A percentile compares a stretch with the other conserved stretches of the same genome.
These are phyloP conservation scores for Fusarium agapanthi DNA, from an alignment of 2,329 filamentous ascomycete species.

Conservation along the genomic window DNA sequence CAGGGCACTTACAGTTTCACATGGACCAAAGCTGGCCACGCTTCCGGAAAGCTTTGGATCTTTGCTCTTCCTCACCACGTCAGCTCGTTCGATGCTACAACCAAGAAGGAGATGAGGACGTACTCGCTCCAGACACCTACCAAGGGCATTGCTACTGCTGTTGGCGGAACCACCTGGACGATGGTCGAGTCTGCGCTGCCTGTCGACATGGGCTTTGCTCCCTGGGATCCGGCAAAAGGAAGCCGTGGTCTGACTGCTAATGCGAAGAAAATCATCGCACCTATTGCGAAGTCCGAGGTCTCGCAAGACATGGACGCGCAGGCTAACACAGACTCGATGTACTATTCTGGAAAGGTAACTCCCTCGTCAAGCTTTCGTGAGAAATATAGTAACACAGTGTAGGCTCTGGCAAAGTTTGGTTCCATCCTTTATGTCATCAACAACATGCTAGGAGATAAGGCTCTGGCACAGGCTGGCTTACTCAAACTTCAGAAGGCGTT, in stretches of 20 bases:
- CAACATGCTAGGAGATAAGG: conserved; percentile 67
- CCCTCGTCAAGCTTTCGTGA: no score
- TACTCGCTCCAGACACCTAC: conserved; percentile 80
- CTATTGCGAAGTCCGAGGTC: conserved; percentile 75
- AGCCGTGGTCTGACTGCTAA: conserved; percentile 59
- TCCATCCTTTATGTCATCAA: conserved; percentile 71
- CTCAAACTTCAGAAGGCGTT: conserved; percentile 72
- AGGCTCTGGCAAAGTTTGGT: conserved; percentile 81
- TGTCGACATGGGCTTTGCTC: conserved; percentile 76
- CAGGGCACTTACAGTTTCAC: conserved; percentile 76
- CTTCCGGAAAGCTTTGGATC: conserved; percentile 73
- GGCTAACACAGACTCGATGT: conserved; percentile 84
- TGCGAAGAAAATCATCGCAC: conserved; percentile 67
- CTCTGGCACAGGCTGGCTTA: conserved; percentile 66
- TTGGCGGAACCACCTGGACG: conserved; percentile 78
- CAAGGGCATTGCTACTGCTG: conserved; percentile 80
- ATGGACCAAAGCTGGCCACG: conserved; percentile 76
- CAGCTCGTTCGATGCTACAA: conserved; percentile 72
- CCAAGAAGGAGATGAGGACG: conserved; percentile 59
- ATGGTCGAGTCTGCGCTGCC: conserved; percentile 81
- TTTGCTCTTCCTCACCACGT: conserved; percentile 90
- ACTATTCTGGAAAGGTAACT: conserved; percentile 84
- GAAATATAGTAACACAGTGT: conserved; percentile 8
- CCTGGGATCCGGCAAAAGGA: conserved; percentile 71
- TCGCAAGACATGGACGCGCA: conserved; percentile 78